phyloP scores from a whole-genome alignment of 2,329 filamentous ascomycete genomes.

The Fusarium drepaniforme region DNA sequence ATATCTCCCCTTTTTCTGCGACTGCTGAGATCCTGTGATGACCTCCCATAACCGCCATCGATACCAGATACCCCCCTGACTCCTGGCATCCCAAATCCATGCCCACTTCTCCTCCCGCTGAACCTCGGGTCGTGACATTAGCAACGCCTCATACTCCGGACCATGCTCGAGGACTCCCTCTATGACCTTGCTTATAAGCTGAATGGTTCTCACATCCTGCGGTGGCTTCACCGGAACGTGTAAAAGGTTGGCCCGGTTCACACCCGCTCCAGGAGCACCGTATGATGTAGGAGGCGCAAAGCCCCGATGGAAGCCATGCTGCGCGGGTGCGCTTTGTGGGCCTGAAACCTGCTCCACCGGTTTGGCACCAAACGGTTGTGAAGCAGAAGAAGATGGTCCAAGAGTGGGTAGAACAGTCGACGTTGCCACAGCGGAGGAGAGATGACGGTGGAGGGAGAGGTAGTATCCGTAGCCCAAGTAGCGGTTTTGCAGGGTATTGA shows the following conservation, averaged over 20 bases:
- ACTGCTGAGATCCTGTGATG: constrained; percentile 72
- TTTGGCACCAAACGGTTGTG: constrained; percentile 84
- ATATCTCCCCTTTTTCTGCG: constrained; percentile 63
- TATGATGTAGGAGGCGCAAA: constrained; percentile 86
- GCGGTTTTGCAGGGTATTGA: constrained; percentile 82
- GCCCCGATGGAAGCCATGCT: constrained; percentile 65
- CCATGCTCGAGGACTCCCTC: constrained; percentile 85
- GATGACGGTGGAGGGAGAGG: constrained; percentile 82
- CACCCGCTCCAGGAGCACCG: constrained; percentile 54
- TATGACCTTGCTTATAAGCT: constrained; percentile 88
- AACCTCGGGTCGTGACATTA: constrained; percentile 89
- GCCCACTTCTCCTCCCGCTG: constrained; percentile 91
- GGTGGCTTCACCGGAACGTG: constrained; percentile 83
- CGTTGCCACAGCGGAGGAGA: constrained; percentile 78
- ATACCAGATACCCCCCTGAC: constrained; percentile 87
- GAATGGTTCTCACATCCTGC: constrained; percentile 80
- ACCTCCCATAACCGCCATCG: constrained; percentile 92
- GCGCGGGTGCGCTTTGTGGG: constrained; percentile 52
- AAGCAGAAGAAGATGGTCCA: constrained; percentile 56
- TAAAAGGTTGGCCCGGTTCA: constrained; percentile 62
- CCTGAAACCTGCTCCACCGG: constrained; percentile 61
- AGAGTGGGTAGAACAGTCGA: constrained; percentile 52
- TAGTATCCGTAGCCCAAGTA: constrained; percentile 90
- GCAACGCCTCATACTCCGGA: constrained; percentile 87
- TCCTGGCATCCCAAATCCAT: constrained; percentile 91